A percentile compares a stretch with the other conserved stretches of the same genome.
Conservation (phyloP, 2,329 filamentous ascomycete genomes). For the Alternaria hordeiaustralica region DNA sequence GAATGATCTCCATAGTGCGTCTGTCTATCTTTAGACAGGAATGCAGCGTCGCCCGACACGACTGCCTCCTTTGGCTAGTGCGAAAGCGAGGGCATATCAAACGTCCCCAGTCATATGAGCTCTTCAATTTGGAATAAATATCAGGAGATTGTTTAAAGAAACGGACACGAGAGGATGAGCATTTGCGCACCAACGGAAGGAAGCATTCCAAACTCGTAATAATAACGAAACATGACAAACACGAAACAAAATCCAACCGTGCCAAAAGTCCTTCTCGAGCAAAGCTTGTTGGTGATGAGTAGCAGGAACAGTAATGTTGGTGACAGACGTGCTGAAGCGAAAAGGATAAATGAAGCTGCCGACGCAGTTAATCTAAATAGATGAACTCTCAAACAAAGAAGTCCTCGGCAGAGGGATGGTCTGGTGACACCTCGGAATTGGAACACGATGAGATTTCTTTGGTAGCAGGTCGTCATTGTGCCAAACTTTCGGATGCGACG, state of each 20-base stretch:
- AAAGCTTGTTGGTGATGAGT: background rate
- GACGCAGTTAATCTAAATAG: constrained; percentile 25
- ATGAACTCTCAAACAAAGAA: constrained; percentile 8
- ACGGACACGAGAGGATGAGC: background rate
- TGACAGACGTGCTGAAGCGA: constrained; percentile 13
- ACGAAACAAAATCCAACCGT: background rate
- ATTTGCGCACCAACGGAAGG: background rate
- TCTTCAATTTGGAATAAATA: background rate
- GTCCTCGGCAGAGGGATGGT: constrained; percentile 6
- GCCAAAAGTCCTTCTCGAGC: background rate
- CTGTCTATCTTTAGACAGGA: constrained; percentile 6
- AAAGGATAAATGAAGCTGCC: constrained; percentile 9
- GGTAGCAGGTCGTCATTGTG: constrained; percentile 2
- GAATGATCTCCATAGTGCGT: constrained; percentile 18
- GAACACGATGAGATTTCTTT: background rate
- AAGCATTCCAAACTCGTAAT: background rate
- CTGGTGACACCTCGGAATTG: constrained; percentile 8
- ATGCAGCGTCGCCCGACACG: background rate
- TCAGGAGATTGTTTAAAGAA: background rate
- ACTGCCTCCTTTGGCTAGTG: background rate
- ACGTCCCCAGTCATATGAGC: background rate
- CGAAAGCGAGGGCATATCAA: background rate
- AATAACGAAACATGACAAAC: background rate
- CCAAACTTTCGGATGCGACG: background rate
- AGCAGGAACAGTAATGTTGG: background rate